A percentile compares a stretch with the other conserved stretches of the same genome.
Evolutionary conservation across 805 yeast genomes (phyloP).

Genomic region (Ogataea pignaliae): DNA sequence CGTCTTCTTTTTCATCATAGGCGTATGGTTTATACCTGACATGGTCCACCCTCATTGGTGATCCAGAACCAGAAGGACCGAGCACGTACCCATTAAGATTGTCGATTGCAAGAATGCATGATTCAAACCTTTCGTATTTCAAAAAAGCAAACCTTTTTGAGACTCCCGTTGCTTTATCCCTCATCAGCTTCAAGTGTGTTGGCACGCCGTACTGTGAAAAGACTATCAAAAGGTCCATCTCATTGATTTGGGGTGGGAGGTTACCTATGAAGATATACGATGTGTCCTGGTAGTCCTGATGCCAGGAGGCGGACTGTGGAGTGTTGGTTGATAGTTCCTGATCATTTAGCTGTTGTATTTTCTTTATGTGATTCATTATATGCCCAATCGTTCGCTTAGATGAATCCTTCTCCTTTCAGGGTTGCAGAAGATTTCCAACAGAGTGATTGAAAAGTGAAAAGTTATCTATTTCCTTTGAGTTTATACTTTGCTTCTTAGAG

Average conservation of each 20-base stretch:
- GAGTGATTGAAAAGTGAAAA: no score
- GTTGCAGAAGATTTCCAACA: no score
- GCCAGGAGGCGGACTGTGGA: conserved; percentile 77
- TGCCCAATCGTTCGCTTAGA: no score
- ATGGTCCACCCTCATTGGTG: conserved; percentile 64
- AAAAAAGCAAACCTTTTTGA: conserved; percentile 76
- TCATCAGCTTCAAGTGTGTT: conserved; percentile 61
- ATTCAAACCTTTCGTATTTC: conserved; percentile 76
- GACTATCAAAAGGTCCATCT: conserved; percentile 68
- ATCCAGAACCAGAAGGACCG: conserved; percentile 35
- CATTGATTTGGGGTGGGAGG: conserved; percentile 58
- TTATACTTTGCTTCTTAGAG: no score
- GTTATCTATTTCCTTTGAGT: no score
- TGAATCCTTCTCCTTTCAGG: no score
- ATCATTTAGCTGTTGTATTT: conserved; percentile 54
- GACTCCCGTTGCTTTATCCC: conserved; percentile 62
- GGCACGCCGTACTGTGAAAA: conserved; percentile 92
- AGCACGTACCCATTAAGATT: conserved; percentile 67
- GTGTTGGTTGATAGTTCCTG: conserved; percentile 62
- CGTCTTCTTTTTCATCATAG: conserved; percentile 43
- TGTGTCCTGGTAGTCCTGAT: conserved; percentile 71
- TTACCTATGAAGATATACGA: conserved; percentile 78
- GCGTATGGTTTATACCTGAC: conserved; percentile 47
- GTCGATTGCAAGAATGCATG: conserved; percentile 83
- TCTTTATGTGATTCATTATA: conserved; percentile 19